A percentile compares a stretch with the other conserved stretches of the same genome.
phyloP scores from a whole-genome alignment of 208 protist species.

The Acanthamoeba culbertsoni region DNA sequence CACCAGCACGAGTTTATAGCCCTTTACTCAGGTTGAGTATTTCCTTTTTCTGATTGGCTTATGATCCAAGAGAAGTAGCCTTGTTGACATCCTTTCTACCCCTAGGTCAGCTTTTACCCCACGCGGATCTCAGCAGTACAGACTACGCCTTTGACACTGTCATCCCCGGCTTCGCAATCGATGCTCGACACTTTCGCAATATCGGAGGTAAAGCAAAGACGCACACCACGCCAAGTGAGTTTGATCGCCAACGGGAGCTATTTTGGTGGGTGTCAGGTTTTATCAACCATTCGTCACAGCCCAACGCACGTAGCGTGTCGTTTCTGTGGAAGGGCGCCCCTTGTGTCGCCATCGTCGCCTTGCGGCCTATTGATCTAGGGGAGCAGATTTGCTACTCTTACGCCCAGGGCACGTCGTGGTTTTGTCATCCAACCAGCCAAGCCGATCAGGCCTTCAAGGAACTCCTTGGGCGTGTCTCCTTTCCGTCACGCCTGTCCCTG shows the following conservation, averaged over 20 bases:
- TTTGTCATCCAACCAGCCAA: background rate
- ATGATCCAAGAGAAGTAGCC: background rate
- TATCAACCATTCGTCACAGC: background rate
- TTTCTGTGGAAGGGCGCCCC: background rate
- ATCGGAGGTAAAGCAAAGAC: background rate
- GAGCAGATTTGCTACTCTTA: constrained; percentile 18
- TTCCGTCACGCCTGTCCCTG: background rate
- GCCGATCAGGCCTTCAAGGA: background rate
- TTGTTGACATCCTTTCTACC: background rate
- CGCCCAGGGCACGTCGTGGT: background rate
- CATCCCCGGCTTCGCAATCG: background rate
- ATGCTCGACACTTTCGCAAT: background rate
- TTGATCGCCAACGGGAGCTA: background rate
- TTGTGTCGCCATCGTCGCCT: constrained; percentile 5
- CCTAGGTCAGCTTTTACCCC: background rate
- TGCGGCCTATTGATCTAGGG: background rate
- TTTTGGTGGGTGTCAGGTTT: background rate
- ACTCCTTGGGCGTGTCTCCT: background rate
- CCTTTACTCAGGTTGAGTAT: background rate
- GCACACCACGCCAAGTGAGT: background rate
- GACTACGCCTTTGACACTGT: constrained; percentile 26
- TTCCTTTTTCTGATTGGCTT: background rate
- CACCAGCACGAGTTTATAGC: constrained; percentile 1
- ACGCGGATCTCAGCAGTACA: background rate
- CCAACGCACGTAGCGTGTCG: background rate